A percentile compares a stretch with the other conserved stretches of the same genome.
Conservation (phyloP, 2,329 filamentous ascomycete genomes). For the Aspergillus sp. region DNA sequence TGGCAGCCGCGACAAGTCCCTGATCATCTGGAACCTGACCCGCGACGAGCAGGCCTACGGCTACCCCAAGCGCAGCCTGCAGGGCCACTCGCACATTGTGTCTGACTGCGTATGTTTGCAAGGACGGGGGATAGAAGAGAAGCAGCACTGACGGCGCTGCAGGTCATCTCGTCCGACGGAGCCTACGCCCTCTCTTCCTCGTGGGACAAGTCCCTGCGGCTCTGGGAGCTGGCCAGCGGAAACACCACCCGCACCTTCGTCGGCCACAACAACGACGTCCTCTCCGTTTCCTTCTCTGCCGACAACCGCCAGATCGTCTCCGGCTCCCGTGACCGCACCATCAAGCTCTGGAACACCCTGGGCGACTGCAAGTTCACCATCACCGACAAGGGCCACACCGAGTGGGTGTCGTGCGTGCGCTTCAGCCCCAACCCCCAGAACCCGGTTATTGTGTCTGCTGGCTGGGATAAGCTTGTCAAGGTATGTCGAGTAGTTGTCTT, state of each 20-base stretch:
- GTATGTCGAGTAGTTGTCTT: constrained; percentile 49
- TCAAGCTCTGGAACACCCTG: constrained; percentile 99
- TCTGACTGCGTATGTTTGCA: constrained; percentile 88
- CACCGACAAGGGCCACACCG: constrained; percentile 99
- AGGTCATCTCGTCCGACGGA: constrained; percentile 99
- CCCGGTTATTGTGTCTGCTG: constrained; percentile 96
- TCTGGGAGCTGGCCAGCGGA: constrained; percentile 97
- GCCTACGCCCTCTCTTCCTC: constrained; percentile 97
- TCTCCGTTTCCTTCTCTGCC: constrained; percentile 99
- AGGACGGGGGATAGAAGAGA: constrained; percentile 2
- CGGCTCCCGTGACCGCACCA: constrained; percentile 92
- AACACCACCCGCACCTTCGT: constrained; percentile 97
- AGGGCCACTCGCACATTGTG: constrained; percentile 99
- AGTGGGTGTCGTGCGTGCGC: constrained; percentile 98
- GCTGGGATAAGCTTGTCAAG: constrained; percentile 99
- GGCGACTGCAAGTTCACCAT: constrained; percentile 99
- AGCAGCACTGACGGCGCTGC: constrained; percentile 24
- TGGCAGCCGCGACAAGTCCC: constrained; percentile 90
- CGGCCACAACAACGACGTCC: constrained; percentile 98
- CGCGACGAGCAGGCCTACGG: constrained; percentile 97
- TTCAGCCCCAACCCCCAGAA: constrained; percentile 99
- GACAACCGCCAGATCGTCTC: constrained; percentile 99
- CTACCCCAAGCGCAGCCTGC: constrained; percentile 97
- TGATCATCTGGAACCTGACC: constrained; percentile 99
- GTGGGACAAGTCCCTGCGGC: constrained; percentile 99